Evolutionary conservation across 108 stramenopile genomes (phyloP).

Genomic region (Cyclostephanos tholiformis): DNA sequence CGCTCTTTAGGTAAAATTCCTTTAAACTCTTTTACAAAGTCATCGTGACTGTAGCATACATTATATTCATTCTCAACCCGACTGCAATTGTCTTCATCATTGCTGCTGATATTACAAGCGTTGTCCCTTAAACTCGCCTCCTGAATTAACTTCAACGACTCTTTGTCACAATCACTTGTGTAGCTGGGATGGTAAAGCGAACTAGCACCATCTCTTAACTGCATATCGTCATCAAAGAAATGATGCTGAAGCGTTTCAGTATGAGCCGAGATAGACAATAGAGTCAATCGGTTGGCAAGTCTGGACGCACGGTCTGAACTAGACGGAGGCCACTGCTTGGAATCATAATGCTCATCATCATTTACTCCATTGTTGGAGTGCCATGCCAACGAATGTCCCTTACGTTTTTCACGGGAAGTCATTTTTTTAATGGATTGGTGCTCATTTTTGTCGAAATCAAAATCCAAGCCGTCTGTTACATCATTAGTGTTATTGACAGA

Average conservation of each 20-base stretch:
- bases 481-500: neutral
- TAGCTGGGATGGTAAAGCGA: neutral
- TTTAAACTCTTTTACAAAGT: neutral
- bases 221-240: neutral
- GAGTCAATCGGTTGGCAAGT: slow-evolving; percentile 9
- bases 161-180: neutral
- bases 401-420: slow-evolving; percentile 13
- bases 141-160: neutral
- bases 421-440: slow-evolving; percentile 8
- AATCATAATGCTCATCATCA: slow-evolving; percentile 16
- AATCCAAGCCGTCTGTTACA: neutral
- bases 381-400: slow-evolving; percentile 17
- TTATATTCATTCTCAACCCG: neutral
- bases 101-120: neutral
- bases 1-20: neutral
- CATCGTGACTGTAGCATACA: neutral
- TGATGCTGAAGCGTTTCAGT: slow-evolving; percentile 4
- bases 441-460: neutral
- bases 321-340: slow-evolving; percentile 1
- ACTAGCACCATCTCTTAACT: neutral
- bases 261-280: neutral
- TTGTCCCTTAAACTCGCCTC: neutral
- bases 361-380: slow-evolving; percentile 21
- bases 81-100: neutral
- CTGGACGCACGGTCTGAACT: neutral